Evolutionary conservation across 108 stramenopile genomes (phyloP), one percentile per base, ranked within the genome.

Genomic region (Nitzschia sp.): DNA sequence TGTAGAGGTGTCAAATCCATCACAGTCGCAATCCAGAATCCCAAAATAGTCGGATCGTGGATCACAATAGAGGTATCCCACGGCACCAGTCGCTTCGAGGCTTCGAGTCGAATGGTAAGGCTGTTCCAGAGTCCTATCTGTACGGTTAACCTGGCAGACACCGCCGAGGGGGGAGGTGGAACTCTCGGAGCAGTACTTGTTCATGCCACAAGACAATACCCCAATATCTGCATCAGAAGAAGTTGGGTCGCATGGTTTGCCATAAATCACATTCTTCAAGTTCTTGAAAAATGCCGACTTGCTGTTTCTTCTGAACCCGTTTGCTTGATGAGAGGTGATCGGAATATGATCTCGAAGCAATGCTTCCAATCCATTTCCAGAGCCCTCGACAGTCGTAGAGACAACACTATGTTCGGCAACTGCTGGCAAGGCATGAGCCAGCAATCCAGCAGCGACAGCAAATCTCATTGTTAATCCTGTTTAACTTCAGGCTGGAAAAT

Each of bases 31-130:
- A 17, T 62, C 20, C 15, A 43, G 20, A 9, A 46, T 3, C 20
- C 61, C 61, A 8, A 21, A 62, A 42, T 22, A 46, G 22, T 41
- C 19, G 24, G 61, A 62, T 11, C 11, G 11, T 9, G 41, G n/a
- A 46, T 46, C 43, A 21, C 61, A 62, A 24, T 62, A 62, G 17
- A 46, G 37, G 43, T 24, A 62, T 20, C 43, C 61, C 2, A 40
- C 6, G 2, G 15, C 39, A 43, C 17, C 43, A 44, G 11, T 22
- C 21, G 15, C 22, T 24, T 54, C 53, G 43, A 62, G 42, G 24
- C 21, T 43, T 43, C 19, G 42, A 17, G 46, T 48, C 2, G 17
- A 15, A 17, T 48, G 3, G 17, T 48, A 2, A 17, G 2, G 3
- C n/a, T 17, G 17, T 15, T 48, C 6, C 46, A 48, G 2, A 15